Base-by-base conservation (phyloP, 139 green algal species). In the Chlamydomonas applanata region DNA sequence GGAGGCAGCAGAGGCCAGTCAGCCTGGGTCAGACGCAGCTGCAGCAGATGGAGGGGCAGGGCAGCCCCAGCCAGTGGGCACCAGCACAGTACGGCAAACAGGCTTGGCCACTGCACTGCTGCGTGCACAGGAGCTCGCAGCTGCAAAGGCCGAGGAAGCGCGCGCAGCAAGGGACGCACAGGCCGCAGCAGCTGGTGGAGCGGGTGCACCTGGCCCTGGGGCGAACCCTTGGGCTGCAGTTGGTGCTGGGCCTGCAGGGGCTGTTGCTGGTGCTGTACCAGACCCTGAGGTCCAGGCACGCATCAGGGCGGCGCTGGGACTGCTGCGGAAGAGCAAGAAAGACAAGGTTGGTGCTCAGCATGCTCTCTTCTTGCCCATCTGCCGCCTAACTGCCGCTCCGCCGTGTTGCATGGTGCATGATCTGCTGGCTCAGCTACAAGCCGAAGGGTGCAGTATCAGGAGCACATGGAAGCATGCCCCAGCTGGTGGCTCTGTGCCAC, bases 101-200 rank as follows among this genome's bases (percentile, higher is more conserved):
- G 57, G 57, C 9, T 63, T 89, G 29, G 84, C 84, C 17, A 74
- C 77, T 22, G 84, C 84, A 24, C 78, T 89, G 45, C 49, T 85
- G 57, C 67, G 76, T 53, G 84, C 74, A 17, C 61, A 85, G 52
- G 56, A 80, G 70, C 24, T 85, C 7, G 71, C 79, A 19, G 64
- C 56, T 9, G 36, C 19, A 19, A 72, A 60, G 29, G 78, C 73
- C 2, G 30, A 53, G 62, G 71, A 81, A 45, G 71, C 61, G 0
- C 66, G 36, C 7, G 61, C 56, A 59, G 62, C 60, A 57, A 49
- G 5, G n/a, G 25, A 33, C 33, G 33, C 20, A 33, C 66, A 14
- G 40, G 54, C 53, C 33, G 36, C 52, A 73, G 63, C n/a, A 35
- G n/a, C 62, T 44, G 66, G 45, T 27, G 40, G 22, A 63, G 35